Percentiles rank a stretch among this genome's conserved stretches.
These are phyloP conservation scores for Knoxdaviesia proteae DNA, from an alignment of 2,329 filamentous ascomycete genomes.

Conservation along the genomic window DNA sequence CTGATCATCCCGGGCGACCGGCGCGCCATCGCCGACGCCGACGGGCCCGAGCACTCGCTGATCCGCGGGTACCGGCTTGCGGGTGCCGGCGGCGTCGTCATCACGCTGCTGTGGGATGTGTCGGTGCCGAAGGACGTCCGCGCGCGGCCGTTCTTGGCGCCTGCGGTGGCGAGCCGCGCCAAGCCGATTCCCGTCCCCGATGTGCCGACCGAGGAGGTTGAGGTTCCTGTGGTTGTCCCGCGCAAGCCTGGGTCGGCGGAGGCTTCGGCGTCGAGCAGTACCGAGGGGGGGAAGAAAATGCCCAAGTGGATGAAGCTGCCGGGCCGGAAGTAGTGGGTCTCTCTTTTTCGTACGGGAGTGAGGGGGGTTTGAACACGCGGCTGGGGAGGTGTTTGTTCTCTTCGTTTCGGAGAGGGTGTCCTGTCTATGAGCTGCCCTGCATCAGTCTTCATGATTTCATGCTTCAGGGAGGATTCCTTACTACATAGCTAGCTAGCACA, in stretches of 20 bases:
- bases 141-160: constrained; percentile 36
- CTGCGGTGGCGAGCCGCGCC: constrained; percentile 36
- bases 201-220: constrained; percentile 17
- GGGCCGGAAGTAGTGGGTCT: constrained; percentile 39
- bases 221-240: constrained; percentile 2
- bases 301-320: constrained; percentile 57
- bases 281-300: constrained; percentile 22
- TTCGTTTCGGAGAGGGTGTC: not conserved
- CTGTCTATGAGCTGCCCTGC: no score
- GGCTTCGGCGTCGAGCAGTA: constrained; percentile 5
- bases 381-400: not conserved
- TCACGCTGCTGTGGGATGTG: constrained; percentile 59
- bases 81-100: constrained; percentile 36
- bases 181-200: constrained; percentile 46
- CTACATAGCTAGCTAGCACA: no score
- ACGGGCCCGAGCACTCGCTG: constrained; percentile 29
- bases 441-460: no score
- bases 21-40: constrained; percentile 24
- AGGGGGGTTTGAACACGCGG: not conserved
- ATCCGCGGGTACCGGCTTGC: constrained; percentile 53
- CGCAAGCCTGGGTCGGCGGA: no score
- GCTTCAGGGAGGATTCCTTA: no score
- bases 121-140: constrained; percentile 34
- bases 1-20: constrained; percentile 42
- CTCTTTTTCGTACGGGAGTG: no score